Evolutionary conservation across 1,284 basidiomycete species (phyloP), one percentile per base, ranked within the genome.

Genomic region (Schizophyllum amplum): DNA sequence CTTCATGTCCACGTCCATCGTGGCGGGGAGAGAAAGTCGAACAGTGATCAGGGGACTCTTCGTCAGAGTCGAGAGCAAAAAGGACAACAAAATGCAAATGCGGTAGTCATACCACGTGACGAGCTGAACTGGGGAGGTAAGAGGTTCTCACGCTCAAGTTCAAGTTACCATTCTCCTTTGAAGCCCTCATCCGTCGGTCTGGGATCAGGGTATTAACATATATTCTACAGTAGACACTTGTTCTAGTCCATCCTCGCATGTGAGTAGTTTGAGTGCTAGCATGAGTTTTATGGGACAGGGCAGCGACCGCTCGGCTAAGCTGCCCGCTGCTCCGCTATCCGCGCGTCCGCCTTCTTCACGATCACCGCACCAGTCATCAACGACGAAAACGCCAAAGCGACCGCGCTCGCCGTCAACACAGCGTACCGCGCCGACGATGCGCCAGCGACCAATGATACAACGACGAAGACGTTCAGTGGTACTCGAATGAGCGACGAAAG

Each of bases 1-100:
- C 70, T 86, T 86, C 86, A 87, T 88, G 62, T 89, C 87, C 60
- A 88, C 78, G 68, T 90, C 87, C 87, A 90, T 90, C 51, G 53
- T 59, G 51, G 24, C 20, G 48, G 4, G 48, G 11, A 46, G n/a
- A 46, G n/a, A 46, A n/a, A 46, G n/a, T n/a, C n/a, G n/a, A n/a
- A n/a, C 33, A 17, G 33, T 42, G 33, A 42, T 42, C 13, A 42
- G 33, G 33, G 33, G 33, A 17, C 11, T 13, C 33, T 9, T 42
- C 33, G 33, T 42, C 33, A 17, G 17, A 9, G 33, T 42, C 33
- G 33, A 42, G 33, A 17, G 17, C 33, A 42, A 42, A 42, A 42
- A 42, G 33, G 11, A 13, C 33, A 17, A 17, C 33, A 42, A 42
- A n/a, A n/a, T n/a, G n/a, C n/a, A n/a, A n/a, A n/a, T n/a, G n/a